phyloP scores from a whole-genome alignment of 257 asterid genomes.

The Solanum clarkiae region DNA sequence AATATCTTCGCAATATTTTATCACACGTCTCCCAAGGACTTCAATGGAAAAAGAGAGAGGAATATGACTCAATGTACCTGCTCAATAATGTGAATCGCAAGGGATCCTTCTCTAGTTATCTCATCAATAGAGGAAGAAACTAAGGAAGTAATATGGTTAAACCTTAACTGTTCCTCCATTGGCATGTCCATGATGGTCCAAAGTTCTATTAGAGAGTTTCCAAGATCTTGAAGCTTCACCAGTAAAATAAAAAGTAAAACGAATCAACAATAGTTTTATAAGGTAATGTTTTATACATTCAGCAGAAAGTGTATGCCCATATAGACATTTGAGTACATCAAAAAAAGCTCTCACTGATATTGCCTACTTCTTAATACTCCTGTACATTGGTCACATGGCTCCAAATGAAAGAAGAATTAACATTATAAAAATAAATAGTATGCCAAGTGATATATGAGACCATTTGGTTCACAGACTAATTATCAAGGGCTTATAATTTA shows the following conservation, averaged over 20 bases:
- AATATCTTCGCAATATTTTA: neutral
- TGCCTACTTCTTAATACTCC: neutral
- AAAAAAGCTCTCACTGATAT: neutral
- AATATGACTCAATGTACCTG: slow-evolving; percentile 29
- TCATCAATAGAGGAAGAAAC: slow-evolving; percentile 26
- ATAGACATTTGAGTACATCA: neutral
- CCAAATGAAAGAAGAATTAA: neutral
- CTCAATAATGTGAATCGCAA: slow-evolving; percentile 45
- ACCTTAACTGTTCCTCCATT: slow-evolving; percentile 36
- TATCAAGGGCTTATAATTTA: neutral
- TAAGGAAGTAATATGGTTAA: slow-evolving; percentile 36
- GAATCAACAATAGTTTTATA: neutral
- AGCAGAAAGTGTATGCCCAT: neutral
- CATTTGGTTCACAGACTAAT: neutral
- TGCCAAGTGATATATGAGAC: neutral
- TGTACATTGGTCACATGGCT: neutral
- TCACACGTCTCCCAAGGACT: neutral
- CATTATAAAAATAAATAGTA: neutral
- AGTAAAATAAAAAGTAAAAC: neutral
- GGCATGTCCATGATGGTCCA: slow-evolving; percentile 63
- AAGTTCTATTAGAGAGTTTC: slow-evolving; percentile 38
- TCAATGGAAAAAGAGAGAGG: neutral
- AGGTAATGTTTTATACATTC: neutral
- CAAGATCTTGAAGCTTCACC: slow-evolving; percentile 44
- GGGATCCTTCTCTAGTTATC: slow-evolving; percentile 39